Evolutionary conservation across 139 green algal species (phyloP).

Genomic region (Haematococcus sp.): DNA sequence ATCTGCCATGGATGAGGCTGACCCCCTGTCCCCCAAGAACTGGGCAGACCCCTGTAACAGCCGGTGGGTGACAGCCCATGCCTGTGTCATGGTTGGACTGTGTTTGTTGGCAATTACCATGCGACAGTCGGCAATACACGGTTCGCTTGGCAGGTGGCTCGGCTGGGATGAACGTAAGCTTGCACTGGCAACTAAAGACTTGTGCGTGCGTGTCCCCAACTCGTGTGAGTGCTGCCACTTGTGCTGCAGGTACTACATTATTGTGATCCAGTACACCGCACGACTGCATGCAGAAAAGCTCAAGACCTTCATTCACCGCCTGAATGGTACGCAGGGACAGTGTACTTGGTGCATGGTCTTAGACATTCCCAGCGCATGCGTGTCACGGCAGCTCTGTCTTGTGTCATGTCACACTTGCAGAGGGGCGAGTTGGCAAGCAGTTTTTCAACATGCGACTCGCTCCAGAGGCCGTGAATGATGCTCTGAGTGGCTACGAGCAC

Average conservation of each 20-base stretch:
- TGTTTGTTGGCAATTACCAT: no score
- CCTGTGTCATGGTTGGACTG: no score
- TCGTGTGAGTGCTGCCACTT: no score
- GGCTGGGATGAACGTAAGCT: no score
- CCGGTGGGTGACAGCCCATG: conserved; percentile 1
- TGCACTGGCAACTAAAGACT: no score
- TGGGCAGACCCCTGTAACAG: conserved; percentile 33
- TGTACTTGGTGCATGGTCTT: background rate
- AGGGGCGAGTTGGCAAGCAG: conserved; percentile 49
- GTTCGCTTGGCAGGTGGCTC: no score
- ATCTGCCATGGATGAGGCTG: conserved; percentile 10
- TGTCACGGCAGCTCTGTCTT: no score
- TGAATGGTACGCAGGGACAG: conserved; percentile 26
- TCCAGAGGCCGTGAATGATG: conserved; percentile 51
- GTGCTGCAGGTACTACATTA: conserved; percentile 9
- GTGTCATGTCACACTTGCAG: background rate
- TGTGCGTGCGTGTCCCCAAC: no score
- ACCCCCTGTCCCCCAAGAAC: conserved; percentile 20
- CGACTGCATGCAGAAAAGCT: conserved; percentile 80
- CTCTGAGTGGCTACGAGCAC: conserved; percentile 30
- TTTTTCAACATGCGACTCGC: conserved; percentile 86
- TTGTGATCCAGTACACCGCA: conserved; percentile 67
- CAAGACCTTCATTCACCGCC: conserved; percentile 54
- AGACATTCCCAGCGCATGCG: background rate
- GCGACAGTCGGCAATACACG: no score